These are phyloP conservation scores for Colletotrichum sp. DNA, from an alignment of 2,329 filamentous ascomycete genomes.

Conservation along the genomic window DNA sequence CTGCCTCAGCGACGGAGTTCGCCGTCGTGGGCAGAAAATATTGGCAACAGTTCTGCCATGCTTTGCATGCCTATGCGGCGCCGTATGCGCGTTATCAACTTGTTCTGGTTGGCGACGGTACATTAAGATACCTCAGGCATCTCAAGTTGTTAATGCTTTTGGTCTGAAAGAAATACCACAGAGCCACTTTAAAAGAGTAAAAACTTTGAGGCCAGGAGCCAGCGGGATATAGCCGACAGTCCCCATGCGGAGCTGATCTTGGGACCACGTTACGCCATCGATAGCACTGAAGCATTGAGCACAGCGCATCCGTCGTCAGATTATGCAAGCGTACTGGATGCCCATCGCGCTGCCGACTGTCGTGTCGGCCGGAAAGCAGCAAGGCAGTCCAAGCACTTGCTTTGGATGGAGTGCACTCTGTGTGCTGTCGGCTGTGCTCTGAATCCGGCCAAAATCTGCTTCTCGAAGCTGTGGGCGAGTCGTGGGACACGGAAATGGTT, in stretches of 20 bases:
- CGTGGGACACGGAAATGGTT: conserved; percentile 1
- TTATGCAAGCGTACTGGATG: not conserved
- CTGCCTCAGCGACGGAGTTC: not conserved
- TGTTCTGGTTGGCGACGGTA: not conserved
- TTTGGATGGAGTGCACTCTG: not conserved
- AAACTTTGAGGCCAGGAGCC: not conserved
- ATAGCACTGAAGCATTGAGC: not conserved
- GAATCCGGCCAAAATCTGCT: conserved; percentile 1
- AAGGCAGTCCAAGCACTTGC: not conserved
- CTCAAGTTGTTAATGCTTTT: not conserved
- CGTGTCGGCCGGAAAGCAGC: not conserved
- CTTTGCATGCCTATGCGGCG: not conserved
- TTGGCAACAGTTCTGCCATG: not conserved
- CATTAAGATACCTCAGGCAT: not conserved
- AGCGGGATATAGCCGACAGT: not conserved
- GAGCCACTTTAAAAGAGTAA: not conserved
- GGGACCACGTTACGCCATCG: not conserved
- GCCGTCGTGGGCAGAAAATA: not conserved
- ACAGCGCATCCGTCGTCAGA: not conserved
- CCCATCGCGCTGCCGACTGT: not conserved
- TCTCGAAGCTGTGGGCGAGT: conserved; percentile 8
- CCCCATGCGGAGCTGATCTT: not conserved
- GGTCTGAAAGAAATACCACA: not conserved
- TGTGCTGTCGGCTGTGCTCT: not conserved
- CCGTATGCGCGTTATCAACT: not conserved